Base-by-base conservation (phyloP, 2,329 filamentous ascomycete genomes). In the Xylaria sp. region DNA sequence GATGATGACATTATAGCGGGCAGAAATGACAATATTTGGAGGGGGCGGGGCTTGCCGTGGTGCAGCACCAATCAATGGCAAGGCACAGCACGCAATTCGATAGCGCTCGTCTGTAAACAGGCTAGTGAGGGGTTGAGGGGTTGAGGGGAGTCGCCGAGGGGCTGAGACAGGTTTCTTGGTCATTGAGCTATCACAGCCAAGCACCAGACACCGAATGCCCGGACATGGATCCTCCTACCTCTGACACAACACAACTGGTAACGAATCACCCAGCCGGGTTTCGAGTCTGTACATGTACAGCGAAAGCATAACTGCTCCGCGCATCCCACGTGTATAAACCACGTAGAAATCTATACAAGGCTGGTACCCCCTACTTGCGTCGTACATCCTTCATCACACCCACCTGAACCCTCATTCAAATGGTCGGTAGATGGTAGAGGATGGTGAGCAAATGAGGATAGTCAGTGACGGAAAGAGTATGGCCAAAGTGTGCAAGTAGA, bases 11-110 rank as follows among this genome's bases (percentile, higher is more conserved):
- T 75, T 71, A 65, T 70, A 62, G 62, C 67, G 68, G 72, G 71
- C 66, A 67, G 66, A 67, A 71, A 79, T 79, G 77, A 77, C 77
- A 78, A 76, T 74, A 79, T 78, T 66, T 68, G 66, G 69, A 74
- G 69, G 60, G 56, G 59, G 69, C 67, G 64, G 69, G 61, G 56
- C 56, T n/a, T 36, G 28, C 20, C 33, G 48, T 46, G 9, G 9
- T 9, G 17, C 13, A 20, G 13, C n/a, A 70, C 78, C 78, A 80
- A 80, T 79, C 63, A 77, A 15, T 56, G 17, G 9, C 15, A 59
- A 31, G 63, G 44, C 69, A 67, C 76, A 80, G 74, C 77, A 79
- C 79, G 79, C 77, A 76, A 80, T 80, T 49, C 65, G 57, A 46
- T 63, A 60, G 54, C 28, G 71, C 65, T 72, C 67, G 51, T 59